phyloP scores from a whole-genome alignment of 2,329 filamentous ascomycete genomes.

The Alternaria sp. region DNA sequence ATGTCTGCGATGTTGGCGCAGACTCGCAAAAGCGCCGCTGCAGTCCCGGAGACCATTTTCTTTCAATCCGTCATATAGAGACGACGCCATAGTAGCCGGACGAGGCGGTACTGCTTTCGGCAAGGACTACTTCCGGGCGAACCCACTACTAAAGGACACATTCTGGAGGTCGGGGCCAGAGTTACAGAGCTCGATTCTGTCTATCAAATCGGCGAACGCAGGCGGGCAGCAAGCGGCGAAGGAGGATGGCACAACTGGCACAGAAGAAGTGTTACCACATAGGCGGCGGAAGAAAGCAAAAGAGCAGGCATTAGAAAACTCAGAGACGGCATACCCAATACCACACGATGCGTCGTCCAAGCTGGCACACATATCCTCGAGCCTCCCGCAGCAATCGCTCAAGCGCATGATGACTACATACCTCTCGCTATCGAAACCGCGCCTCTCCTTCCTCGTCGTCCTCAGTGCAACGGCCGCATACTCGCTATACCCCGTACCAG shows the following conservation, averaged over 20 bases:
- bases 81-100: slow-evolving; percentile 37
- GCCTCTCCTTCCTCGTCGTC: slow-evolving; percentile 88
- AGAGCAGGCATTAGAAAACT: slow-evolving; percentile 24
- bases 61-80: slow-evolving; percentile 29
- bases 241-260: slow-evolving; percentile 11
- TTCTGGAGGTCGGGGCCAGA: slow-evolving; percentile 38
- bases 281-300: slow-evolving; percentile 42
- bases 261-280: slow-evolving; percentile 43
- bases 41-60: slow-evolving; percentile 39
- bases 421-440: slow-evolving; percentile 93
- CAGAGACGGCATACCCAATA: slow-evolving; percentile 43
- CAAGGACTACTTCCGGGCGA: slow-evolving; percentile 51
- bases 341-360: slow-evolving; percentile 67
- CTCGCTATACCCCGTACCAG: slow-evolving; percentile 89
- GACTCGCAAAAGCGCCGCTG: slow-evolving; percentile 28
- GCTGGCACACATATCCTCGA: slow-evolving; percentile 63
- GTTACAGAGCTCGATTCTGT: slow-evolving; percentile 40
- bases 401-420: slow-evolving; percentile 77
- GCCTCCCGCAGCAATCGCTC: slow-evolving; percentile 62
- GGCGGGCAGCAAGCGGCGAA: slow-evolving; percentile 12
- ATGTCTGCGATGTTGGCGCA: slow-evolving; percentile 45
- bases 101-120: slow-evolving; percentile 42
- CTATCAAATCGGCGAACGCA: slow-evolving; percentile 10
- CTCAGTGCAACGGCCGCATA: slow-evolving; percentile 91
- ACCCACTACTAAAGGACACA: slow-evolving; percentile 41